Evolutionary conservation across 345 rosid species (phyloP).

Genomic region (Carallia brachiata): DNA sequence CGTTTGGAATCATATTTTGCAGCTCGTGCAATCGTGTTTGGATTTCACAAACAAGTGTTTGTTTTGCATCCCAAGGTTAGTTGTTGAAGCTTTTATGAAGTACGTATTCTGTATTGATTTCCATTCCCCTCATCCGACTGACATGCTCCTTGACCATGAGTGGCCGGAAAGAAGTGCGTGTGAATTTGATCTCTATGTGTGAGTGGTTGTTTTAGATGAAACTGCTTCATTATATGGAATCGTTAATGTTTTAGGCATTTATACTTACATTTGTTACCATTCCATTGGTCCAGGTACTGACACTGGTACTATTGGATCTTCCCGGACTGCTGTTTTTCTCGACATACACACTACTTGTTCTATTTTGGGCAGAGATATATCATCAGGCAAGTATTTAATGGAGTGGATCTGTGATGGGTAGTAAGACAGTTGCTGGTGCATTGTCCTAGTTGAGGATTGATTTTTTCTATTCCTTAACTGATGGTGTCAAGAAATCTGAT

Average conservation of each 20-base stretch:
- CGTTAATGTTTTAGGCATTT: neutral
- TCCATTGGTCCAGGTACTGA: slow-evolving; percentile 55
- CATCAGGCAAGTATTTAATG: slow-evolving; percentile 66
- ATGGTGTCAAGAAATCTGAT: slow-evolving; percentile 17
- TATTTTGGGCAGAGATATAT: slow-evolving; percentile 99
- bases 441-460: neutral
- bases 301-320: slow-evolving; percentile 69
- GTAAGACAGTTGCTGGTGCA: neutral
- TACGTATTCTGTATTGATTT: too few species aligned
- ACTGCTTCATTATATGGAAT: neutral
- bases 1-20: slow-evolving; percentile 17
- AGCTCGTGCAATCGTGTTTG: slow-evolving; percentile 94
- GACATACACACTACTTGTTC: slow-evolving; percentile 82
- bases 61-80: slow-evolving; percentile 84
- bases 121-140: too few species aligned
- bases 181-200: neutral
- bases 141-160: too few species aligned
- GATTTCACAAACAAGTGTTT: slow-evolving; percentile 84
- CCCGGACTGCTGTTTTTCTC: slow-evolving; percentile 96
- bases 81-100: slow-evolving; percentile 5
- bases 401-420: neutral
- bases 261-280: slow-evolving; percentile 8
- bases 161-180: neutral
- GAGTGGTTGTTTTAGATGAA: neutral
- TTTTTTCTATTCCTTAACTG: neutral